Percentiles rank a stretch among this genome's conserved stretches.
Evolutionary conservation across 2,329 filamentous ascomycete species (phyloP).

Genomic region (Lachnellula hyalina): DNA sequence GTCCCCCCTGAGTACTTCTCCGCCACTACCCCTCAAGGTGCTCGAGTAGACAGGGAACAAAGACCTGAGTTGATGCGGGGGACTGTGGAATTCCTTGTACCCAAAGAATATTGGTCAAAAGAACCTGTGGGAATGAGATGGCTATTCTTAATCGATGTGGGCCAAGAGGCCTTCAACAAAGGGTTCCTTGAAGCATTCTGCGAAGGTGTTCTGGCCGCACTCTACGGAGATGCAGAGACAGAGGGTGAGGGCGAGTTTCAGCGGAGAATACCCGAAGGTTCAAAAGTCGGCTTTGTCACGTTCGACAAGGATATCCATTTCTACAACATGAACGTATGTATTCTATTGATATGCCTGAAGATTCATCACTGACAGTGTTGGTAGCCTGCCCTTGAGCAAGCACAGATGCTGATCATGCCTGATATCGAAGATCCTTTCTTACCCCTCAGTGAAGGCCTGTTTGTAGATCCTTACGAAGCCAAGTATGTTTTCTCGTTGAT

Average conservation of each 20-base stretch:
- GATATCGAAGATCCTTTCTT: slow-evolving; percentile 96
- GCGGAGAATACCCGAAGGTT: slow-evolving; percentile 64
- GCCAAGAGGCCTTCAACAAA: slow-evolving; percentile 83
- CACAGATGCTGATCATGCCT: slow-evolving; percentile 98
- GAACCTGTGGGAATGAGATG: slow-evolving; percentile 82
- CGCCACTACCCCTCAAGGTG: slow-evolving; percentile 79
- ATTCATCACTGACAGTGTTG: slow-evolving; percentile 9
- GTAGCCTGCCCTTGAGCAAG: slow-evolving; percentile 70
- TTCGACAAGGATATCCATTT: slow-evolving; percentile 97
- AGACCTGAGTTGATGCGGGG: slow-evolving; percentile 85
- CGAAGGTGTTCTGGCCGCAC: slow-evolving; percentile 75
- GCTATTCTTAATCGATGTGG: slow-evolving; percentile 91
- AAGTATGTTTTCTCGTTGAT: slow-evolving; percentile 44
- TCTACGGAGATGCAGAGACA: slow-evolving; percentile 61
- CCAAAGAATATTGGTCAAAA: slow-evolving; percentile 98
- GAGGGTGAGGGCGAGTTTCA: slow-evolving; percentile 45
- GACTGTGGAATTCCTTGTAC: slow-evolving; percentile 93
- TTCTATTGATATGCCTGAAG: neutral
- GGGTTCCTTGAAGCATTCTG: slow-evolving; percentile 89
- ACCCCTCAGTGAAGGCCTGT: slow-evolving; percentile 83
- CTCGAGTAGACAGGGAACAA: slow-evolving; percentile 81
- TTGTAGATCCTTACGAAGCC: slow-evolving; percentile 90
- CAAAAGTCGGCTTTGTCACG: slow-evolving; percentile 90
- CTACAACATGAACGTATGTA: slow-evolving; percentile 82
- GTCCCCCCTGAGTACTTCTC: slow-evolving; percentile 89